A percentile compares a stretch with the other conserved stretches of the same genome.
These are phyloP conservation scores for Rhodamnia rubescens DNA, from an alignment of 345 rosid genomes.

Conservation along the genomic window DNA sequence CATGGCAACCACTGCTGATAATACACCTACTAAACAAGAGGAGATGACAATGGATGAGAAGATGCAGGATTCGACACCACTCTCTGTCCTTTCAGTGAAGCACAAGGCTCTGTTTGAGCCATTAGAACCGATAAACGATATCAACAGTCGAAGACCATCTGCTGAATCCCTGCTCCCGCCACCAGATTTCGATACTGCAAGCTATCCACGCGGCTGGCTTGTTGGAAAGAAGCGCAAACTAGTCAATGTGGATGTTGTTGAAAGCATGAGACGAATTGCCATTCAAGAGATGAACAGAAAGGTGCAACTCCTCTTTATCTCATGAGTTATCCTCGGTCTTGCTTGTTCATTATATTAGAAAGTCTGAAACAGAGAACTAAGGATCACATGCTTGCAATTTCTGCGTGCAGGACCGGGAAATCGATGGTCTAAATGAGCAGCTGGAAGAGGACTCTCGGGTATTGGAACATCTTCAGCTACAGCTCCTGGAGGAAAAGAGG, in stretches of 20 bases:
- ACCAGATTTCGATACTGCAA: conserved; percentile 74
- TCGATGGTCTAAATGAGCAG: conserved; percentile 81
- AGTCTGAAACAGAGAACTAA: background rate
- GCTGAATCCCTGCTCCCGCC: conserved; percentile 82
- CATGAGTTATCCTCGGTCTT: background rate
- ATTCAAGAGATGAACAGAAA: conserved; percentile 93
- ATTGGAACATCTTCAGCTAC: conserved; percentile 80
- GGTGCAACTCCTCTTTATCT: conserved; percentile 18
- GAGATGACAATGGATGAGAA: conserved; percentile 21
- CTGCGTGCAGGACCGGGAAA: conserved; percentile 66
- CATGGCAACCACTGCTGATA: conserved; percentile 13
- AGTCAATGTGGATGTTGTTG: conserved; percentile 89
- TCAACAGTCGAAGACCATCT: conserved; percentile 34
- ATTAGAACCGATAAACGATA: conserved; percentile 40
- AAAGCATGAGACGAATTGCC: conserved; percentile 95
- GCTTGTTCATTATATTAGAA: background rate
- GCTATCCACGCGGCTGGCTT: conserved; percentile 87
- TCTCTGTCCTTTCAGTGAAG: conserved; percentile 47
- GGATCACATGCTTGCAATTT: background rate
- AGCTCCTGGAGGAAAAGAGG: conserved; percentile 69
- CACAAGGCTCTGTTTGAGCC: conserved; percentile 90
- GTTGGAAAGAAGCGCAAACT: conserved; percentile 90
- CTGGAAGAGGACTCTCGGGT: conserved; percentile 77
- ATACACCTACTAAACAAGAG: conserved; percentile 35
- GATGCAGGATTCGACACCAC: conserved; percentile 16